Percentiles rank a stretch among this genome's conserved stretches.
These are phyloP conservation scores for Mrakiaceae sp. DNA, from an alignment of 1,284 basidiomycete genomes.

Conservation along the genomic window DNA sequence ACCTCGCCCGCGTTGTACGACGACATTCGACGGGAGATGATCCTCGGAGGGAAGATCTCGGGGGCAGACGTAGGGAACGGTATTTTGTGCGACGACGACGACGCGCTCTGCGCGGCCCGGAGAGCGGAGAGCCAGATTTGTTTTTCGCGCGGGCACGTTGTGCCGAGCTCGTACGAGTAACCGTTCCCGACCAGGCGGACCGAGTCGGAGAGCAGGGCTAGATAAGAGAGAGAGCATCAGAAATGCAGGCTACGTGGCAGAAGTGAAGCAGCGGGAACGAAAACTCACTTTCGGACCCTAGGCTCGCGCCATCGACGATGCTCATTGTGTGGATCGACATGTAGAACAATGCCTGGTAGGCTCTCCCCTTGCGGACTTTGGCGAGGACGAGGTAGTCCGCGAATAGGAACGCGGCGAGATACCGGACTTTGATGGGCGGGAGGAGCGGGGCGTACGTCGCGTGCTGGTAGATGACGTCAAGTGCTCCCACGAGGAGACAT, in stretches of 20 bases:
- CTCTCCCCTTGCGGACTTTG: conserved; percentile 66
- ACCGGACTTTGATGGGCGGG: conserved; percentile 58
- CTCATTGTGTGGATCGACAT: conserved; percentile 62
- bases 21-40: conserved; percentile 27
- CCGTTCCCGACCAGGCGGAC: conserved; percentile 56
- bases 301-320: conserved; percentile 43
- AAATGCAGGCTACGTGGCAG: not conserved
- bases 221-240: conserved; percentile 1
- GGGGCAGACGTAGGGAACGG: conserved; percentile 49
- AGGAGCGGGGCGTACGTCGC: conserved; percentile 30
- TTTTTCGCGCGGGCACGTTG: conserved; percentile 67
- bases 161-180: conserved; percentile 70
- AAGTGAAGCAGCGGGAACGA: conserved; percentile 15
- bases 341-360: conserved; percentile 79
- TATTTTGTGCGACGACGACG: conserved; percentile 46
- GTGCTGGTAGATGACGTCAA: conserved; percentile 68
- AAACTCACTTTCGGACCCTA: conserved; percentile 47
- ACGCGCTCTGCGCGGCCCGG: conserved; percentile 37
- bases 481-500: conserved; percentile 62
- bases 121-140: conserved; percentile 66
- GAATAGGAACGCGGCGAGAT: conserved; percentile 79
- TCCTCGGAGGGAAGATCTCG: conserved; percentile 28
- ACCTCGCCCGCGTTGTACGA: not conserved
- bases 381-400: conserved; percentile 71
- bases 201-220: conserved; percentile 65